A percentile compares a stretch with the other conserved stretches of the same genome.
These are phyloP conservation scores for Lactifluus hygrophoroides DNA, from an alignment of 768 basidiomycete genomes.

Conservation along the genomic window DNA sequence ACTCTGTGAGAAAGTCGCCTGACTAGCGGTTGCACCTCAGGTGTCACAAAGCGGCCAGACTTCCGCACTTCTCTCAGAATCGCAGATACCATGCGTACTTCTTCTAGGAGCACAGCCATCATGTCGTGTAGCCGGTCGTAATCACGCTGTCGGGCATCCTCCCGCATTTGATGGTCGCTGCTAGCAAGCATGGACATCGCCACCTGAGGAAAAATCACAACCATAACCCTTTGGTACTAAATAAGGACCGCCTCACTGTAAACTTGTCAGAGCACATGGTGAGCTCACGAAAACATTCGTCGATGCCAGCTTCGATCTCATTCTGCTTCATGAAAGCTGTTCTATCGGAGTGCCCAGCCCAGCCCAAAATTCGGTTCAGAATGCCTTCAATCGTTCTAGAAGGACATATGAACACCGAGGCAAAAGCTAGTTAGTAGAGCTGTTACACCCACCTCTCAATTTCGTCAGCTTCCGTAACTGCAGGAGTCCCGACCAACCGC, in stretches of 20 bases:
- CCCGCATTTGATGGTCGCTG: background rate
- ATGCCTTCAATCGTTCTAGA: background rate
- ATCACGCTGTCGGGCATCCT: background rate
- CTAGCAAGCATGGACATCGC: background rate
- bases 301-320: slow-evolving; percentile 35
- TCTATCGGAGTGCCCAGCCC: background rate
- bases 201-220: background rate
- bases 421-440: background rate
- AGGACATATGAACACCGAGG: background rate
- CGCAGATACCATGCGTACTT: no score
- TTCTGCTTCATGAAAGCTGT: slow-evolving; percentile 28
- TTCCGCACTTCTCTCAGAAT: no score
- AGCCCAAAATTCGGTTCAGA: background rate
- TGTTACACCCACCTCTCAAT: background rate
- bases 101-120: background rate
- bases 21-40: background rate
- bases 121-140: background rate
- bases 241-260: slow-evolving; percentile 24
- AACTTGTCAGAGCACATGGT: slow-evolving; percentile 31
- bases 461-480: background rate
- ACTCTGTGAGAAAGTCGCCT: background rate
- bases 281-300: slow-evolving; percentile 32
- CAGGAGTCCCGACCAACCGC: background rate
- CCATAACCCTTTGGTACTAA: background rate
- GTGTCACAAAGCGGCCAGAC: background rate